Evolutionary conservation across 1,284 basidiomycete genomes (phyloP).

Genomic region (Trametes sp.): DNA sequence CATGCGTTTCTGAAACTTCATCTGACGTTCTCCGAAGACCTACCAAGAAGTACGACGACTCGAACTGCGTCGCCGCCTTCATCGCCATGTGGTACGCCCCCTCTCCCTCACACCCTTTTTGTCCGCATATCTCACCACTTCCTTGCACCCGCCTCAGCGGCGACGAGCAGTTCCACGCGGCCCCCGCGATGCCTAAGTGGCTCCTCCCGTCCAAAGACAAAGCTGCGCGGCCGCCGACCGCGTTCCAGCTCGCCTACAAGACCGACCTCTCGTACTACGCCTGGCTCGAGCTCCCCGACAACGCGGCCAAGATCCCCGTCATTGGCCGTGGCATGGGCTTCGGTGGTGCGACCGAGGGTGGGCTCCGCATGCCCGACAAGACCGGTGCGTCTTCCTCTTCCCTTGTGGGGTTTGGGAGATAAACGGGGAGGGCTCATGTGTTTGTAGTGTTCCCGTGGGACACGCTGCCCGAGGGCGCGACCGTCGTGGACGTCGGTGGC

Average conservation of each 20-base stretch:
- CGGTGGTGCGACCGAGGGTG: slow-evolving; percentile 29
- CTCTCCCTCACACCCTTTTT: neutral
- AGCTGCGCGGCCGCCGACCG: slow-evolving; percentile 41
- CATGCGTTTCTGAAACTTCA: neutral
- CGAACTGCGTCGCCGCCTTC: slow-evolving; percentile 36
- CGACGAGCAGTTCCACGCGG: slow-evolving; percentile 15
- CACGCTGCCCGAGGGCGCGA: slow-evolving; percentile 52
- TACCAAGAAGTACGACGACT: slow-evolving; percentile 38
- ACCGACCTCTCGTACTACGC: slow-evolving; percentile 32
- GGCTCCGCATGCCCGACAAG: slow-evolving; percentile 46
- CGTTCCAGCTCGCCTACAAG: slow-evolving; percentile 38
- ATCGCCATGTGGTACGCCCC: slow-evolving; percentile 5
- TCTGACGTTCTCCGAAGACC: slow-evolving; percentile 12
- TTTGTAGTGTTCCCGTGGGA: slow-evolving; percentile 73
- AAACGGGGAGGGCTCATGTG: no score
- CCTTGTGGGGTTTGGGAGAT: no score
- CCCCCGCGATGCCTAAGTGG: slow-evolving; percentile 20
- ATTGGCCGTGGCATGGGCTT: slow-evolving; percentile 37
- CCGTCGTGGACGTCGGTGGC: slow-evolving; percentile 77
- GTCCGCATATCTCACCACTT: slow-evolving; percentile 32
- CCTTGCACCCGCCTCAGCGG: slow-evolving; percentile 24
- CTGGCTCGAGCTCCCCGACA: slow-evolving; percentile 37
- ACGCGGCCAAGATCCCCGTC: slow-evolving; percentile 27
- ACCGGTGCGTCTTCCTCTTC: no score
- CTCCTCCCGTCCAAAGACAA: slow-evolving; percentile 21